Evolutionary conservation across 208 protist species (phyloP), one percentile per base, ranked within the genome.

Genomic region (Leishmania martiniquensis): DNA sequence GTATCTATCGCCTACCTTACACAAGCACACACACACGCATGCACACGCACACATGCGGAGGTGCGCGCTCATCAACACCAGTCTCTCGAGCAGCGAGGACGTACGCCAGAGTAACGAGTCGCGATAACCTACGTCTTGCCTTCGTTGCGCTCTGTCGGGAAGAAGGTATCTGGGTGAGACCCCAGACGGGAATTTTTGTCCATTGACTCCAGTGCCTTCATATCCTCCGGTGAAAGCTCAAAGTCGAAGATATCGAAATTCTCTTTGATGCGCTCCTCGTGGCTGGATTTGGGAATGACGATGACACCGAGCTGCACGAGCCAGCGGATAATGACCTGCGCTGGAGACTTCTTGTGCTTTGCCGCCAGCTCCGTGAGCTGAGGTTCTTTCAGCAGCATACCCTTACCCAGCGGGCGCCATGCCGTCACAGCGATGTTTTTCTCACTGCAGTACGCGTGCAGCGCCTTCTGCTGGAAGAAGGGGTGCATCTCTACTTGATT

Each of bases 401-500:
- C 89, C 70, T 89, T 91, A 42, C 87, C 91, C 62, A 98, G 84
- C 17, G 96, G 95, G 32, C 88, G 90, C 87, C 96, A 98, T 22
- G 89, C 97, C 4, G 88, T 96, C 29, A 97, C 84, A 29, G 72
- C 76, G 73, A 98, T 98, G 75, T 85, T 85, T 22, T 93, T 77
- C 25, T 90, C 68, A 13, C 80, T 63, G 81, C 95, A 98, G 71
- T 86, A 96, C 22, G 87, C 67, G 34, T 93, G 85, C 25, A 98
- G 75, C 17, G 45, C 77, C 22, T 77, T 62, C 59, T 96, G 91
- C 51, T 90, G 91, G 22, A 92, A 85, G 12, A 79, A 84, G 4
- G 96, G 95, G 76, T 99, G 95, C 57, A 97, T 78, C 89, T 99
- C 96, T 25, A 98, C 82, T 83, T 99, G 96, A 68, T 98, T 98